Conservation (phyloP, 2,329 filamentous ascomycete genomes). For the Colletotrichum simmondsii region DNA sequence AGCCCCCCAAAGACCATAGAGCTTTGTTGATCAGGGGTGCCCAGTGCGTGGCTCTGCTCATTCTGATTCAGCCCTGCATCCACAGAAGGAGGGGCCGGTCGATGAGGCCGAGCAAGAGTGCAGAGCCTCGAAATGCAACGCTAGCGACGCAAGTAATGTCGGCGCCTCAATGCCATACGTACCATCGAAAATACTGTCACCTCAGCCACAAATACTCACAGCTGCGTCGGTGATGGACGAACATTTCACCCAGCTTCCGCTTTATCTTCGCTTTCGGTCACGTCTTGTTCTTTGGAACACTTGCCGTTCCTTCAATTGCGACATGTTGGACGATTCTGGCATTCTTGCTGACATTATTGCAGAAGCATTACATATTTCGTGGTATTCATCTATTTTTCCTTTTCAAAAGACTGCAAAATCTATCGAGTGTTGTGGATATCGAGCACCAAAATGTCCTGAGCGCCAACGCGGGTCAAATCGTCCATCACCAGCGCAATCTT, state of each 20-base stretch:
- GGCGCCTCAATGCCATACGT: constrained; percentile 2
- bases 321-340: not conserved
- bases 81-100: not conserved
- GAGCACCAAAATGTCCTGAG: constrained; percentile 85
- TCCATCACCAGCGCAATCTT: constrained; percentile 90
- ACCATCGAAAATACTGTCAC: not conserved
- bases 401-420: constrained; percentile 7
- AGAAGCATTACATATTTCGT: constrained; percentile 24
- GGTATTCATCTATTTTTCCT: constrained; percentile 16
- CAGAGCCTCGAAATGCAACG: constrained; percentile 17
- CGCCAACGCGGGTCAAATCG: constrained; percentile 78
- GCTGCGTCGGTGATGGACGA: constrained; percentile 3
- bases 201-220: constrained; percentile 22
- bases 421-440: constrained; percentile 84
- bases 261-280: not conserved
- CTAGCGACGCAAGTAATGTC: constrained; percentile 17
- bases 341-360: not conserved
- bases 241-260: not conserved
- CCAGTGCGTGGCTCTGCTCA: not conserved
- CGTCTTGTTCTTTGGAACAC: not conserved
- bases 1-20: not conserved
- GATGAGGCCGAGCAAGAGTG: not conserved
- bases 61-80: not conserved
- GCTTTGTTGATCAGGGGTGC: constrained; percentile 11
- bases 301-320: not conserved